These are phyloP conservation scores for Kentomonas sorsogonicus DNA, from an alignment of 208 protist species.

Conservation along the genomic window DNA sequence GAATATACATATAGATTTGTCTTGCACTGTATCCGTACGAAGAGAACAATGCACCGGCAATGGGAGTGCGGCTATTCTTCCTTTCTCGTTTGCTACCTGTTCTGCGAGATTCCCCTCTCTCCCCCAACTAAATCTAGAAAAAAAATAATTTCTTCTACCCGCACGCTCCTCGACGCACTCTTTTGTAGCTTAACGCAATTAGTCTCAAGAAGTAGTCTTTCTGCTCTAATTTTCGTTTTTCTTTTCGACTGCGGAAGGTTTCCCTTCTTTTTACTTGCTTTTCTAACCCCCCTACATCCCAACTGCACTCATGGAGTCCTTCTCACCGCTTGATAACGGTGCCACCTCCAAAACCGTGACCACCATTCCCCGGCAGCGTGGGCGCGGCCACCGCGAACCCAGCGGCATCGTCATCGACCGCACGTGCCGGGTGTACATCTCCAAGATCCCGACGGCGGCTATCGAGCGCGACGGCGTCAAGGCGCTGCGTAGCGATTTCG, in stretches of 20 bases:
- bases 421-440: slow-evolving; percentile 80
- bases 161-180: background rate
- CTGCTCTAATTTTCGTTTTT: slow-evolving; percentile 9
- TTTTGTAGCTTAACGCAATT: background rate
- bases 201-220: background rate
- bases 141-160: background rate
- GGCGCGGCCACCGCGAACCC: slow-evolving; percentile 28
- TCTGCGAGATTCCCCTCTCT: no score
- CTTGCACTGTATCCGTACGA: no score
- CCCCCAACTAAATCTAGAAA: background rate
- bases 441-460: slow-evolving; percentile 76
- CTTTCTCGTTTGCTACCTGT: no score
- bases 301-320: slow-evolving; percentile 39
- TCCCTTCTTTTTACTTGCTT: background rate
- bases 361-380: background rate
- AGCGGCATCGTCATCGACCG: slow-evolving; percentile 83
- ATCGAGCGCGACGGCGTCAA: slow-evolving; percentile 76
- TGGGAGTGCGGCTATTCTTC: no score
- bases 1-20: no score
- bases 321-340: slow-evolving; percentile 49
- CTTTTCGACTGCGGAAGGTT: slow-evolving; percentile 5
- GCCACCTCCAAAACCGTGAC: slow-evolving; percentile 14
- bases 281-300: background rate
- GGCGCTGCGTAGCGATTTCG: slow-evolving; percentile 74
- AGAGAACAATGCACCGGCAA: no score